Evolutionary conservation across 2,329 filamentous ascomycete species (phyloP), one percentile per base, ranked within the genome.

Genomic region (Apiospora kogelbergensis): DNA sequence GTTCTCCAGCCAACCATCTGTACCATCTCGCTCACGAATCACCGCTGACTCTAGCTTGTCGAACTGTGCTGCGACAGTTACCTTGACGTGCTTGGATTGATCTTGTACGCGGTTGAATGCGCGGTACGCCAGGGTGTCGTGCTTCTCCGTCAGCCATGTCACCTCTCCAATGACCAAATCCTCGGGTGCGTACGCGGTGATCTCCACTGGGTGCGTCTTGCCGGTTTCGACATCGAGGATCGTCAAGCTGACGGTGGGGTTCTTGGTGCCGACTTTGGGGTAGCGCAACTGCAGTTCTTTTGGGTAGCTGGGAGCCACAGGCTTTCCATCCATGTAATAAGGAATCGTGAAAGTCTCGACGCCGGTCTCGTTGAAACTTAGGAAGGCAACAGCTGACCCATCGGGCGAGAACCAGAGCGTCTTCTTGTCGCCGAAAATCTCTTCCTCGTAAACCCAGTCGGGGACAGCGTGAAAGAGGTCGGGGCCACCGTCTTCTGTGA

Each of bases 61-160:
- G 2, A 82, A 80, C 1, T 81, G 79, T 1, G 86, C 71, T 37
- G 53, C 11, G 26, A 78, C 83, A 70, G 91, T 83, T 3, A 92
- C 87, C 0, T 88, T 78, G 1, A 92, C 84, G 17, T 90, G 81
- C 70, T 89, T 90, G 69, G 90, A 89, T 1, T 83, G 79, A 71
- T 92, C 89, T 74, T 93, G 90, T 0, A 91, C 89, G 5, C 90
- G 87, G 77, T 92, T 92, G 80, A 88, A 92, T 0, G 88, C 87
- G 15, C 89, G 86, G 78, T 91, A 90, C 45, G 91, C 83, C 46
- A 93, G 81, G 48, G 84, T 85, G n/a, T 84, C 81, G 75, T 91
- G 89, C 6, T 80, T 80, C 9, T 88, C 84, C 0, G 90, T 91
- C 24, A 91, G 80, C 91, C 91, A 93, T 0, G 86, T 84, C 4